A percentile compares a stretch with the other conserved stretches of the same genome.
phyloP scores from a whole-genome alignment of 192 early-diverging fungal genomes.

The Entomortierella lignicola region DNA sequence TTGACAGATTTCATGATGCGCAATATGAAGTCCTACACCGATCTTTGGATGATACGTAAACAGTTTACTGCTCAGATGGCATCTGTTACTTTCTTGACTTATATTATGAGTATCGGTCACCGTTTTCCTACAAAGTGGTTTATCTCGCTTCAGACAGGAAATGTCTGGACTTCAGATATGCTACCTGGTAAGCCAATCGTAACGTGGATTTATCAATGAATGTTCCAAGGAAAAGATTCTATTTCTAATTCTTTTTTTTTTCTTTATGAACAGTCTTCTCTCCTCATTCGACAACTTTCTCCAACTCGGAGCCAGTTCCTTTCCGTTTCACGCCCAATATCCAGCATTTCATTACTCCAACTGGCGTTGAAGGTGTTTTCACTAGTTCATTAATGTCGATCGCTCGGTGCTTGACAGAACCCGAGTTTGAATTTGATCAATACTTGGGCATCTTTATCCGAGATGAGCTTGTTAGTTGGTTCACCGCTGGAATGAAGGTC shows the following conservation, averaged over 20 bases:
- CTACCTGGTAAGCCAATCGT: slow-evolving; percentile 69
- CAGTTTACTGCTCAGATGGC: slow-evolving; percentile 94
- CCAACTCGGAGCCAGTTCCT: slow-evolving; percentile 88
- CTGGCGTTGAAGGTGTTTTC: slow-evolving; percentile 95
- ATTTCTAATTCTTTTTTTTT: background rate
- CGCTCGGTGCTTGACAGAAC: slow-evolving; percentile 83
- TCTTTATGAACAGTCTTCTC: slow-evolving; percentile 52
- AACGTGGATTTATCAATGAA: background rate
- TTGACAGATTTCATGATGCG: slow-evolving; percentile 84
- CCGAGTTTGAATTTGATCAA: slow-evolving; percentile 91
- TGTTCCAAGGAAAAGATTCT: background rate
- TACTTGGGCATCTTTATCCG: slow-evolving; percentile 94
- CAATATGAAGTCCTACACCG: slow-evolving; percentile 81
- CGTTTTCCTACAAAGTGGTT: slow-evolving; percentile 89
- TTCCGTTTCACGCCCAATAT: slow-evolving; percentile 99
- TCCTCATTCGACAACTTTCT: slow-evolving; percentile 60
- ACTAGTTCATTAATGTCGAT: slow-evolving; percentile 86
- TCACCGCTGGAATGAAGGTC: slow-evolving; percentile 68
- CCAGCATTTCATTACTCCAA: slow-evolving; percentile 92
- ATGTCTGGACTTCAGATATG: slow-evolving; percentile 89
- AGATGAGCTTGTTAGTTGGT: slow-evolving; percentile 91
- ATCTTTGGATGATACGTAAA: slow-evolving; percentile 95
- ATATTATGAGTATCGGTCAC: slow-evolving; percentile 88
- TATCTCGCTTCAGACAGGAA: slow-evolving; percentile 88
- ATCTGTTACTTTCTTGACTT: slow-evolving; percentile 90